A percentile compares a stretch with the other conserved stretches of the same genome.
These are phyloP conservation scores for Tritrichomonas foetus DNA, from an alignment of 208 protist genomes.

Conservation along the genomic window DNA sequence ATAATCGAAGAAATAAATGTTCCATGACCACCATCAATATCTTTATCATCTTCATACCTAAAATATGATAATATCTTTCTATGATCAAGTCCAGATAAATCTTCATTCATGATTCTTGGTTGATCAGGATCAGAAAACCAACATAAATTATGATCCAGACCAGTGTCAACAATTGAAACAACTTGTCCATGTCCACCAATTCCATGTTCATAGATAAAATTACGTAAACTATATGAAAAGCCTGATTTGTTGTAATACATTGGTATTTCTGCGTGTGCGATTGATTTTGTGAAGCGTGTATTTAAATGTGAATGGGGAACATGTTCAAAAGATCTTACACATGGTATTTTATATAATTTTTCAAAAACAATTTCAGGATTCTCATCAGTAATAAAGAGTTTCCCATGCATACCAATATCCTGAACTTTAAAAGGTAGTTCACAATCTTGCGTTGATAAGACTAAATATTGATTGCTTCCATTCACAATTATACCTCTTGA, in stretches of 20 bases:
- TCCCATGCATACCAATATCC: background rate
- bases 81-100: background rate
- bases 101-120: background rate
- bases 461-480: background rate
- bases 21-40: background rate
- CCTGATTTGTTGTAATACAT: background rate
- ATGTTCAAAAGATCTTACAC: background rate
- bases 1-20: background rate
- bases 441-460: background rate
- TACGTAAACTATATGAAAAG: background rate
- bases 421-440: background rate
- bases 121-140: slow-evolving; percentile 11
- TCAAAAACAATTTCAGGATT: background rate
- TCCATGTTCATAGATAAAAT: background rate
- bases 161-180: background rate
- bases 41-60: slow-evolving; percentile 1
- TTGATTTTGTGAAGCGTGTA: background rate
- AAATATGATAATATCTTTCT: background rate
- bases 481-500: background rate
- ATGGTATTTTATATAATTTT: background rate
- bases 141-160: background rate
- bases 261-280: background rate
- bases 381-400: background rate
- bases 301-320: background rate
- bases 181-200: background rate